Evolutionary conservation across 2,329 filamentous ascomycete genomes (phyloP), one percentile per base, ranked within the genome.

Genomic region (Sporothrix luriei): DNA sequence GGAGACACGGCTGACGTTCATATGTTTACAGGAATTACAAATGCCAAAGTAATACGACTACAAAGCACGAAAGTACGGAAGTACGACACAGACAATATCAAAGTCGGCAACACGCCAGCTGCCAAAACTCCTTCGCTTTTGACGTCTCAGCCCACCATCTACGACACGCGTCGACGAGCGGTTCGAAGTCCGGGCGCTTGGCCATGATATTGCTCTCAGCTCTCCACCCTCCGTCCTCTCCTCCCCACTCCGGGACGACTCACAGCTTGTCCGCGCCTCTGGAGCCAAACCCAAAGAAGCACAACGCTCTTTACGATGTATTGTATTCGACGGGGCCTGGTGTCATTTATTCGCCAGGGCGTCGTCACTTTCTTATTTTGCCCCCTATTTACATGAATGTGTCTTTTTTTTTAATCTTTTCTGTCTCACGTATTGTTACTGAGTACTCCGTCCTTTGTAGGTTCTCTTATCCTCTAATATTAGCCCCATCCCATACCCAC

Each of bases 401-500:
- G 29, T 19, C 38, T n/a, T 43, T 19, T 43, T 59, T 59, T 24
- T 59, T 59, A 14, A 43, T 62, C 59, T 19, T 26, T 33, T n/a
- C n/a, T n/a, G n/a, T n/a, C n/a, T n/a, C n/a, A 33, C 19, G 4
- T 26, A 48, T 21, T 33, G 33, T 33, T 33, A 33, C 33, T 33
- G 33, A 33, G 33, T 6, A 33, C 29, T 6, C 6, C 2, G 29
- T 33, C 1, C 38, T 14, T 46, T 46, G 38, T 33, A 33, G 29
- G 33, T n/a, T 59, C 55, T 59, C 55, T 55, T 38, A 13, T 59
- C 24, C 55, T 43, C 40, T 48, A 38, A 65, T 65, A 65, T 65
- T 65, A 65, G 43, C 43, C 61, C 55, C 55, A 61, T 61, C 33
- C 43, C 61, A 65, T 33, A 16, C 61, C 61, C 61, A 65, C 61